Conservation (phyloP, 1,284 basidiomycete species). For the Coniferiporia weirii region DNA sequence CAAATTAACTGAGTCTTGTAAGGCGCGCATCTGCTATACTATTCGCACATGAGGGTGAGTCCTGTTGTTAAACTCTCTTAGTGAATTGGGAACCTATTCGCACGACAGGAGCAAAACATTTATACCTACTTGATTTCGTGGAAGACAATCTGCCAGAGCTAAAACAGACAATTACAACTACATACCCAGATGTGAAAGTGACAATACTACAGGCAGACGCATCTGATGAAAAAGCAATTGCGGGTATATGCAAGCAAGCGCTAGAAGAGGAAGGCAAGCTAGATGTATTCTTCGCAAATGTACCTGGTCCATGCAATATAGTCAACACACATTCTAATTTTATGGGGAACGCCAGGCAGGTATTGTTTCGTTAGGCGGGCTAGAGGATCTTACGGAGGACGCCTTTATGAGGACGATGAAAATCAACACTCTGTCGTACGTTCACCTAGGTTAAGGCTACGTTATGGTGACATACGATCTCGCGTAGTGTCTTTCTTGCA, state of each 20-base stretch:
- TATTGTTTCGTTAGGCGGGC: slow-evolving; percentile 39
- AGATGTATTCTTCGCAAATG: slow-evolving; percentile 95
- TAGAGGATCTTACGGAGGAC: slow-evolving; percentile 58
- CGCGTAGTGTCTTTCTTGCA: slow-evolving; percentile 83
- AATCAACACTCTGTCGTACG: slow-evolving; percentile 79
- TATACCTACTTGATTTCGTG: slow-evolving; percentile 82
- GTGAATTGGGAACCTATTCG: not conserved
- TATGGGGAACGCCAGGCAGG: slow-evolving; percentile 48
- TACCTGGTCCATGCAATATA: slow-evolving; percentile 30
- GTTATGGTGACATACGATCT: not conserved
- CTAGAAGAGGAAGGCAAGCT: slow-evolving; percentile 77
- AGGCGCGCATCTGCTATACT: slow-evolving; percentile 72
- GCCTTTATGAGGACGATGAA: slow-evolving; percentile 74
- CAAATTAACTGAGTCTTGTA: not conserved
- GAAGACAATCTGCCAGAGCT: slow-evolving; percentile 68
- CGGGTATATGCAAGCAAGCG: slow-evolving; percentile 64
- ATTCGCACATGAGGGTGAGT: slow-evolving; percentile 76
- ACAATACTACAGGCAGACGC: slow-evolving; percentile 77
- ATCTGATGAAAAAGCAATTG: slow-evolving; percentile 72
- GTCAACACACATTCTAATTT: not conserved
- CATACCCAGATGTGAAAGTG: slow-evolving; percentile 77
- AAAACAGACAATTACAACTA: slow-evolving; percentile 58
- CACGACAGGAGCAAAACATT: slow-evolving; percentile 67
- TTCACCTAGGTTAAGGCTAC: slow-evolving; percentile 8
- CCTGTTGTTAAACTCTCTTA: not conserved